Evolutionary conservation across 225 moss, liverwort and hornwort genomes (phyloP).

Genomic region (Physcomitrellopsis africana): DNA sequence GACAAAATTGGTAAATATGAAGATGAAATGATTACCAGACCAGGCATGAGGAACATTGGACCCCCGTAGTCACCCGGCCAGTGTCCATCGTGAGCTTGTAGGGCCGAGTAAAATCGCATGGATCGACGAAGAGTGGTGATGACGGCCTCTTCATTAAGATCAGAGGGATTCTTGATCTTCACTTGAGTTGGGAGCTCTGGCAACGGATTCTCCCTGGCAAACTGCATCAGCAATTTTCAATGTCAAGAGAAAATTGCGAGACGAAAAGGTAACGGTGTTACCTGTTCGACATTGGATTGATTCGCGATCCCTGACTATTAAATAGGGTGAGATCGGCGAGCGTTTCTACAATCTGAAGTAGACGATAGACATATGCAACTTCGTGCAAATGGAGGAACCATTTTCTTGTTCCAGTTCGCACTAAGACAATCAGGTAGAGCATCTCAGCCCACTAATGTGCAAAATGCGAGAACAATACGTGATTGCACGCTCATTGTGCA

Average conservation of each 20-base stretch:
- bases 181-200: constrained; percentile 62
- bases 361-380: not conserved
- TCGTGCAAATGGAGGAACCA: not conserved
- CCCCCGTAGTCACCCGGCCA: constrained; percentile 98
- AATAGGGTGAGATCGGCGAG: constrained; percentile 3
- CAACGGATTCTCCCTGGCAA: constrained; percentile 74
- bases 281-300: not conserved
- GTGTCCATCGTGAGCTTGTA: constrained; percentile 92
- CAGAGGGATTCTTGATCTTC: constrained; percentile 43
- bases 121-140: constrained; percentile 70
- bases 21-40: constrained; percentile 57
- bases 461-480: not conserved
- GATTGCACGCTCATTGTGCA: not conserved
- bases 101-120: constrained; percentile 80
- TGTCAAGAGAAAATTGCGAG: not conserved
- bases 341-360: not conserved
- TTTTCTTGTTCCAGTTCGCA: constrained; percentile 1
- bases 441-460: not conserved
- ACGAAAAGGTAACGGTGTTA: not conserved
- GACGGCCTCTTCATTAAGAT: constrained; percentile 65
- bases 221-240: constrained; percentile 41
- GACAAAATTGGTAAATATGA: constrained; percentile 24
- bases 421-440: not conserved
- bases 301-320: not conserved
- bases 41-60: constrained; percentile 98